These are phyloP conservation scores for Kurtzmaniella natalensis DNA, from an alignment of 1,139 yeast genomes.

Conservation along the genomic window DNA sequence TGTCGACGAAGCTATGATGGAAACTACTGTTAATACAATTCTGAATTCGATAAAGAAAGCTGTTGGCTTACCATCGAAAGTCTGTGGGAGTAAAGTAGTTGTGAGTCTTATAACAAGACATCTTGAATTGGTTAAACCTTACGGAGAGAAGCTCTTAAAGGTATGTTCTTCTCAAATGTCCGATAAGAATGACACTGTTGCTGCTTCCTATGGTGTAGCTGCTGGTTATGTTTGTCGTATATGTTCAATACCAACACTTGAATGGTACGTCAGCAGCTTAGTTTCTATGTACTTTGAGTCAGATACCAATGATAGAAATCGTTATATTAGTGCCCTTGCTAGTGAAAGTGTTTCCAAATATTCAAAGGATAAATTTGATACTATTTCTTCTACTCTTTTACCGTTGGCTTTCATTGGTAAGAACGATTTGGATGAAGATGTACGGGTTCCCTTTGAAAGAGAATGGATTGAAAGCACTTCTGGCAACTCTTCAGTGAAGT, in stretches of 20 bases:
- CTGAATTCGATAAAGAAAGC: slow-evolving; percentile 56
- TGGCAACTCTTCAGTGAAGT: slow-evolving; percentile 65
- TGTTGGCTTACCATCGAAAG: slow-evolving; percentile 89
- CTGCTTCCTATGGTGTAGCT: slow-evolving; percentile 74
- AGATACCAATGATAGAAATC: slow-evolving; percentile 41
- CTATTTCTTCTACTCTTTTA: slow-evolving; percentile 59
- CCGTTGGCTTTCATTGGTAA: slow-evolving; percentile 81
- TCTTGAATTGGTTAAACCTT: slow-evolving; percentile 49
- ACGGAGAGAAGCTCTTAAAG: slow-evolving; percentile 59
- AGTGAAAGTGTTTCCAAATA: slow-evolving; percentile 66
- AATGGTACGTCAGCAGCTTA: slow-evolving; percentile 51
- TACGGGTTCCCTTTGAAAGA: slow-evolving; percentile 47
- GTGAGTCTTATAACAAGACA: slow-evolving; percentile 61
- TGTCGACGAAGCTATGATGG: slow-evolving; percentile 50
- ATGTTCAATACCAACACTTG: slow-evolving; percentile 49
- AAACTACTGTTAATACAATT: slow-evolving; percentile 46
- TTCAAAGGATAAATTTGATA: slow-evolving; percentile 64
- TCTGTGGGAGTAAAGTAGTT: slow-evolving; percentile 76
- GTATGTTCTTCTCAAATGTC: slow-evolving; percentile 56
- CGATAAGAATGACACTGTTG: slow-evolving; percentile 70
- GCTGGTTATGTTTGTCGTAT: slow-evolving; percentile 76
- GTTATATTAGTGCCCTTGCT: slow-evolving; percentile 57
- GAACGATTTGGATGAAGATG: slow-evolving; percentile 54
- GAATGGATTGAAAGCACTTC: slow-evolving; percentile 84
- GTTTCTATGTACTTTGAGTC: slow-evolving; percentile 58